Base-by-base conservation (phyloP, 2,329 filamentous ascomycete species). In the Trichoderma citrinoviride region DNA sequence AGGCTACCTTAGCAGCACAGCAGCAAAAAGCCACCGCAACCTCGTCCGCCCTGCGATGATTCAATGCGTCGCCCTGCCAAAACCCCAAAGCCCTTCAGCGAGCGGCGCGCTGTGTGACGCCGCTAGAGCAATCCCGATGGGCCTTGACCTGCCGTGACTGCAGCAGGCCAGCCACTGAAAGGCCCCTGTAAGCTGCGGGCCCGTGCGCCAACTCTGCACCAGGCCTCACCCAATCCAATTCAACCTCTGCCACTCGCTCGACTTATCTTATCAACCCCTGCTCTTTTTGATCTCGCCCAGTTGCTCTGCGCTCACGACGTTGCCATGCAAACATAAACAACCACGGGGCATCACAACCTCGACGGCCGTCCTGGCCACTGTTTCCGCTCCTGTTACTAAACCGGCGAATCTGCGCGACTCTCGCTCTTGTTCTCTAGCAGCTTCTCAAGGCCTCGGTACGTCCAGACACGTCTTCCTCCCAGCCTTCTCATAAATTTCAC, bases 311-410 rank as follows among this genome's bases (percentile, higher is more conserved):
- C 58, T 53, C 49, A 33, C 53, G 33, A 33, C 47, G 43, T 49
- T 43, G 60, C 56, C 25, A 58, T 67, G 53, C 66, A 62, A 73
- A 71, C 73, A 69, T 77, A 74, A 76, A 77, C 75, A 77, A 73
- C 68, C 29, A 29, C 43, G 14, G 61, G 70, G 71, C 73, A 72
- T 73, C 72, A 71, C 70, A 67, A 68, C 66, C 71, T 70, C 71
- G 65, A 67, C 70, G 70, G 71, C 69, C 74, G 74, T 71, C 71
- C 68, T 69, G 75, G 75, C 74, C 73, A 54, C 62, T 33, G 49
- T 49, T 6, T 33, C 46, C 15, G 33, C 46, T 25, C 37, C n/a
- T 66, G 66, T 49, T 75, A 77, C 75, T 77, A 76, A 77, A 73
- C 68, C 67, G 68, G 27, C 33, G n/a, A 49, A 50, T 37, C 19